Percentiles rank a stretch among this genome's conserved stretches.
These are phyloP conservation scores for Aspergillus mulundensis DNA, from an alignment of 495 filamentous ascomycete species.

Conservation along the genomic window DNA sequence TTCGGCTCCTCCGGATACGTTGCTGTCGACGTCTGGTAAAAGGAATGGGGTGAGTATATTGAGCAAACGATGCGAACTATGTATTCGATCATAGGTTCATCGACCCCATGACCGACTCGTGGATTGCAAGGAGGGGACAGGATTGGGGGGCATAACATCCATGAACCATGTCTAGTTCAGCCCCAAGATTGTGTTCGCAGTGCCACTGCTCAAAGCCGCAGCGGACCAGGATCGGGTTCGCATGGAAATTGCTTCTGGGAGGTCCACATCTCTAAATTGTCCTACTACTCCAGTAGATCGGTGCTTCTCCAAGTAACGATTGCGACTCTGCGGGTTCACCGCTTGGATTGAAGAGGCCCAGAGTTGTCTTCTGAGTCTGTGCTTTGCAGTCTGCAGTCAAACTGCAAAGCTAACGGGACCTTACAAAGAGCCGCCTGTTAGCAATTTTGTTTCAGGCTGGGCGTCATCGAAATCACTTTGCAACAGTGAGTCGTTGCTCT, in stretches of 20 bases:
- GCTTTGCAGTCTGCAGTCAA: background rate
- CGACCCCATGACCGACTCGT: background rate
- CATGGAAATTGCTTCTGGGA: constrained; percentile 11
- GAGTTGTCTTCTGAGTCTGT: background rate
- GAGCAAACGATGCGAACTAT: background rate
- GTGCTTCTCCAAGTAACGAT: constrained; percentile 1
- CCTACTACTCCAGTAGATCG: background rate
- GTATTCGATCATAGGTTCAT: background rate
- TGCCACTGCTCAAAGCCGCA: background rate
- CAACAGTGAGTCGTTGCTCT: too few relatives aligned
- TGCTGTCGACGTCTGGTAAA: background rate
- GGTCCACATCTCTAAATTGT: constrained; percentile 6
- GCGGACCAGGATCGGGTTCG: background rate
- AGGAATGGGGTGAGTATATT: background rate
- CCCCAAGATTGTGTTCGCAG: constrained; percentile 4
- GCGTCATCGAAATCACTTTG: too few relatives aligned
- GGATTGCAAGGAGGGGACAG: background rate
- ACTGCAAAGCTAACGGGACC: background rate
- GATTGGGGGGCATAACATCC: background rate
- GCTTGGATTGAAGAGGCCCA: background rate
- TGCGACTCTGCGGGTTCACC: background rate
- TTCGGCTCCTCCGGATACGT: too few relatives aligned
- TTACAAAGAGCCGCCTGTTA: too few relatives aligned
- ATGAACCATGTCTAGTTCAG: constrained; percentile 1
- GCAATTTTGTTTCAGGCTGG: too few relatives aligned